Conservation (phyloP, 1,284 basidiomycete genomes). For the Fistulina hepatica region DNA sequence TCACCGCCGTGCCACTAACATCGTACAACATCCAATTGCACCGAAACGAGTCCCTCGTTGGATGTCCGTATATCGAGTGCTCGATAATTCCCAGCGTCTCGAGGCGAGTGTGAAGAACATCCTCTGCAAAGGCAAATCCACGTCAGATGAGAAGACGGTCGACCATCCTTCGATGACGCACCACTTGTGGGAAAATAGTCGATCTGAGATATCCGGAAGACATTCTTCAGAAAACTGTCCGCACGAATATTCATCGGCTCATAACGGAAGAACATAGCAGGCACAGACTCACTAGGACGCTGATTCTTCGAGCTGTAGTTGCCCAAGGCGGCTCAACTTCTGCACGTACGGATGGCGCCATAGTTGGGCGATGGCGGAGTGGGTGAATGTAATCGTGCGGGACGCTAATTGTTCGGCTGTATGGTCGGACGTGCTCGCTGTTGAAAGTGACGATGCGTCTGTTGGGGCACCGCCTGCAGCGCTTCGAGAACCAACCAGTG, state of each 20-base stretch:
- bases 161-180: not conserved
- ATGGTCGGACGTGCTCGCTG: too few species aligned
- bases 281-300: not conserved
- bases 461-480: too few species aligned
- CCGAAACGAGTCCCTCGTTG: not conserved
- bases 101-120: not conserved
- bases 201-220: not conserved
- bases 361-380: not conserved
- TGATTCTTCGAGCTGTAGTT: not conserved
- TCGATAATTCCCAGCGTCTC: not conserved
- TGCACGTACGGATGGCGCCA: constrained; percentile 1
- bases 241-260: not conserved
- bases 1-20: not conserved
- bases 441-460: too few species aligned
- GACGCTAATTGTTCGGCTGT: too few species aligned
- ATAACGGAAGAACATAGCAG: not conserved
- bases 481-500: too few species aligned
- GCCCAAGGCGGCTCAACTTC: not conserved
- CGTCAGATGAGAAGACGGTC: not conserved
- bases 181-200: not conserved
- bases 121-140: not conserved
- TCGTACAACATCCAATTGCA: not conserved
- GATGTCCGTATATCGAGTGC: not conserved
- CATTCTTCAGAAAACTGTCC: not conserved
- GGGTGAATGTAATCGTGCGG: not conserved